Percentiles rank a stretch among this genome's conserved stretches.
Conservation (phyloP, 768 basidiomycete genomes). For the Termitomyces eurrhizus region DNA sequence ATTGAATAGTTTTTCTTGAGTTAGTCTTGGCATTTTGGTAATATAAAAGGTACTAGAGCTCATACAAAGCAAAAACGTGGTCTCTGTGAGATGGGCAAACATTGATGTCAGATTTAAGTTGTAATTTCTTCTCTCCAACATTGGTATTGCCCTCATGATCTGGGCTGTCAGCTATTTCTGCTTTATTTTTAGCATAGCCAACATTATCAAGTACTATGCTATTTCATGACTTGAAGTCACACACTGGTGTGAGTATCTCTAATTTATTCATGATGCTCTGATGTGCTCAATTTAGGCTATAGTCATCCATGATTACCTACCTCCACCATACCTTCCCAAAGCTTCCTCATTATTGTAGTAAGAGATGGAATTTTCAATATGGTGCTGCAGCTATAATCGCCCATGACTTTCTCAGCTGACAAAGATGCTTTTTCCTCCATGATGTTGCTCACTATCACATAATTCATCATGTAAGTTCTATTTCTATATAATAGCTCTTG, state of each 20-base stretch:
- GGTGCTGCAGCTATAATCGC: too few relatives aligned
- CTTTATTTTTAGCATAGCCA: conserved; percentile 30
- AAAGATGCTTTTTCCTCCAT: too few relatives aligned
- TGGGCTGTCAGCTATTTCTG: conserved; percentile 33
- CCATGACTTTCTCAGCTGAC: too few relatives aligned
- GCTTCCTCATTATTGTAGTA: too few relatives aligned
- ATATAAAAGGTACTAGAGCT: not conserved
- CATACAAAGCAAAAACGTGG: not conserved
- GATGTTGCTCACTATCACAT: too few relatives aligned
- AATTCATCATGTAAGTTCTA: too few relatives aligned
- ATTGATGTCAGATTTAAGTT: not conserved
- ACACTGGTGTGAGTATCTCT: conserved; percentile 44
- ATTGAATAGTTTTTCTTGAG: not conserved
- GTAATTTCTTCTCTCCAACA: conserved; percentile 38
- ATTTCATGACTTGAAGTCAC: conserved; percentile 52
- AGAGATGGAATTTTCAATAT: too few relatives aligned
- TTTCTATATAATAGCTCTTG: too few relatives aligned
- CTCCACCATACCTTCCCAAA: too few relatives aligned
- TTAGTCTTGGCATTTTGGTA: not conserved
- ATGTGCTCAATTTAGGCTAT: too few relatives aligned
- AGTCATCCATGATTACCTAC: too few relatives aligned
- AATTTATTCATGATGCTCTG: too few relatives aligned
- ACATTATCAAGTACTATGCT: conserved; percentile 45
- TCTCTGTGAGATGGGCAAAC: not conserved
- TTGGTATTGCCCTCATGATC: conserved; percentile 47